These are phyloP conservation scores for Ploettnerulaceae sp. DNA, from an alignment of 2,329 filamentous ascomycete species.

Conservation along the genomic window DNA sequence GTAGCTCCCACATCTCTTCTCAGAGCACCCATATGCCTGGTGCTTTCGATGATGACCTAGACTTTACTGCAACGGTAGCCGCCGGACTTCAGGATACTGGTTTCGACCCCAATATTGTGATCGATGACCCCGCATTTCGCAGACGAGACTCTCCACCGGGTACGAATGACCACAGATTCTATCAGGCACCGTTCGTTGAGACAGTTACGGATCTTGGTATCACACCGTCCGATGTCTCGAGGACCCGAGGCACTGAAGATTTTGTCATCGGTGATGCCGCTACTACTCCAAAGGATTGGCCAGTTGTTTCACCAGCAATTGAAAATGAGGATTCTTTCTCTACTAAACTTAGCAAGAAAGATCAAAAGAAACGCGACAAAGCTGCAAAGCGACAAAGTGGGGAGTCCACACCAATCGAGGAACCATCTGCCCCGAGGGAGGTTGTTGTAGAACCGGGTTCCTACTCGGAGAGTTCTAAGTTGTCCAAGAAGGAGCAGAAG, in stretches of 20 bases:
- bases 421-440: slow-evolving; percentile 13
- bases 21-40: slow-evolving; percentile 54
- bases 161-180: slow-evolving; percentile 46
- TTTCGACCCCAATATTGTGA: slow-evolving; percentile 66
- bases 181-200: slow-evolving; percentile 47
- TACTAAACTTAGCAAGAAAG: slow-evolving; percentile 36
- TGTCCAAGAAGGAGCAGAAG: slow-evolving; percentile 47
- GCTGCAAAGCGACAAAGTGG: slow-evolving; percentile 30
- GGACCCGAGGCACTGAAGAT: slow-evolving; percentile 31
- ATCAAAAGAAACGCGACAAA: slow-evolving; percentile 42
- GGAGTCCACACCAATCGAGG: slow-evolving; percentile 20
- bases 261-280: slow-evolving; percentile 45
- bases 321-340: slow-evolving; percentile 31
- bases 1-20: slow-evolving; percentile 30
- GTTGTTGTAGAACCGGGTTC: slow-evolving; percentile 26
- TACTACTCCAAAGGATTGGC: slow-evolving; percentile 39
- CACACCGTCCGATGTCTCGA: slow-evolving; percentile 16
- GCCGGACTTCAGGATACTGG: slow-evolving; percentile 65
- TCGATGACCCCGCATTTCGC: slow-evolving; percentile 59
- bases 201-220: slow-evolving; percentile 41
- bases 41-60: slow-evolving; percentile 60
- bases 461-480: slow-evolving; percentile 33
- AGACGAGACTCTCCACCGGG: slow-evolving; percentile 59
- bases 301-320: slow-evolving; percentile 33
- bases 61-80: slow-evolving; percentile 65